Base-by-base conservation (phyloP, 805 yeast species). In the Phaffomyces antillensis region DNA sequence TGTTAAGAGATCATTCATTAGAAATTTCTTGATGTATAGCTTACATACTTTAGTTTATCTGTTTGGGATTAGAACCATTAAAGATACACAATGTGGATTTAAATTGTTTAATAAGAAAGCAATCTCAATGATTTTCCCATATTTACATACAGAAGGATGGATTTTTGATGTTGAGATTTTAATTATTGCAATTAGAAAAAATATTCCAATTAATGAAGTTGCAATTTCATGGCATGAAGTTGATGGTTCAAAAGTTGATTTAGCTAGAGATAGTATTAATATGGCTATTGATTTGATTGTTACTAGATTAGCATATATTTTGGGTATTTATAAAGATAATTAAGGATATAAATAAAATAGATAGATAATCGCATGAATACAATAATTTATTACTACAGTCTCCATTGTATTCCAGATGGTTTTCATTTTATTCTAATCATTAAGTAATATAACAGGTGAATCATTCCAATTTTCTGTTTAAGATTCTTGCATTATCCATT, bases 61-160 rank as follows among this genome's bases (percentile, higher is more conserved):
- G 7, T 91, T 93, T 68, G 99, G 99, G 15, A 86, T 93, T 39
- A 73, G 95, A 53, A 73, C 79, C 7, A 80, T 93, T 49, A 79
- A 83, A 48, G 99, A 93, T 64, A 93, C 99, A 11, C 99, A 93
- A 68, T 93, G 99, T 68, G 99, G 99, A 3, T 93, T 93, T 69
- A 93, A 93, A 64, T 67, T 93, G 63, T 93, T 91, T 65, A 86
- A 91, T 53, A 76, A 80, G 48, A 67, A 72, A 9, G 83, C 96
- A 0, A 75, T 82, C 23, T 58, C 55, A 16, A 56, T 57, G 43
- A 86, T 93, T 37, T 88, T 89, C 63, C 96, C 97, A 2, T 81
- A 76, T 52, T 77, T 93, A 85, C 97, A 91, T 63, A 91, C 96
- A 11, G 99, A 93, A 64, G 82, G 98, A 42, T 93, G 99, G 99